Evolutionary conservation across 2,329 filamentous ascomycete genomes (phyloP).

Genomic region (Fusarium illudens): DNA sequence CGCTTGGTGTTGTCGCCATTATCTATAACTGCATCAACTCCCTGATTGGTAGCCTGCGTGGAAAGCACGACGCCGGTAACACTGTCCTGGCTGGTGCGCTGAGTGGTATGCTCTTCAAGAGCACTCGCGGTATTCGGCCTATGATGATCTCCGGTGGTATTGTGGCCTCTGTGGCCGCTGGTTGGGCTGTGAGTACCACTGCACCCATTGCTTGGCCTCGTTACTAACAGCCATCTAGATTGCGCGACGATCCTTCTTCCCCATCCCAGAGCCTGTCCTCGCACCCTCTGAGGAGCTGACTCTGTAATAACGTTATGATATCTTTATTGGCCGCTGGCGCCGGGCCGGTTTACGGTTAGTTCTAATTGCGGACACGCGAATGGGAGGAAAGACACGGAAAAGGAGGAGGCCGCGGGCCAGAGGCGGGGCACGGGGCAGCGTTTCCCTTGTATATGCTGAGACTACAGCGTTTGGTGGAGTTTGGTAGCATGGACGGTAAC

Average conservation of each 20-base stretch:
- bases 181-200: constrained; percentile 81
- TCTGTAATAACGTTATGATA: constrained; percentile 42
- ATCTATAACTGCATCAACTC: constrained; percentile 95
- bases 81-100: constrained; percentile 84
- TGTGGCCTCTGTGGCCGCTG: constrained; percentile 83
- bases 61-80: constrained; percentile 90
- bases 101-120: constrained; percentile 96
- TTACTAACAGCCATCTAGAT: constrained; percentile 40
- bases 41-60: constrained; percentile 77
- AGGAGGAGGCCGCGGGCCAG: constrained; percentile 15
- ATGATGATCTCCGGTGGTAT: constrained; percentile 96
- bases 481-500: constrained; percentile 52
- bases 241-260: constrained; percentile 54
- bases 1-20: constrained; percentile 93
- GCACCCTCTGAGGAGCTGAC: constrained; percentile 40
- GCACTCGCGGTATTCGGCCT: constrained; percentile 85
- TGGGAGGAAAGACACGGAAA: constrained; percentile 11
- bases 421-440: constrained; percentile 25
- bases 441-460: constrained; percentile 45
- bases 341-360: constrained; percentile 20
- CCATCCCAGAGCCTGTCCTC: constrained; percentile 47
- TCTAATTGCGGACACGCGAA: constrained; percentile 34
- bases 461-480: constrained; percentile 43
- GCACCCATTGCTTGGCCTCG: not conserved
- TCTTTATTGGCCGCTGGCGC: constrained; percentile 23